These are phyloP conservation scores for Sporobolomyces roseus DNA, from an alignment of 768 basidiomycete species.

Conservation along the genomic window DNA sequence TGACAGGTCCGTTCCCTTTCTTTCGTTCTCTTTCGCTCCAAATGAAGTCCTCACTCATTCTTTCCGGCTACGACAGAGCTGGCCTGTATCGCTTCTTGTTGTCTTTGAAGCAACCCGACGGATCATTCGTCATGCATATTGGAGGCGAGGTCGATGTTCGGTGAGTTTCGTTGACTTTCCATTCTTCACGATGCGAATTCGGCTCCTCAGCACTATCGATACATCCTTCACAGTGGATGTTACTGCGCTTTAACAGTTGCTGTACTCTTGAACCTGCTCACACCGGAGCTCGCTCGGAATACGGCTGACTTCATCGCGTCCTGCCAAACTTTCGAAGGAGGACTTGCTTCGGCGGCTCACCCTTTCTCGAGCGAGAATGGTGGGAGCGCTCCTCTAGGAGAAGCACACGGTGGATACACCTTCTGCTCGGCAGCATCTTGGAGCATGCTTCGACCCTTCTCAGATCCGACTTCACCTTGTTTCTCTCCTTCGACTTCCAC, in stretches of 20 bases:
- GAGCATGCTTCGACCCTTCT: conserved; percentile 66
- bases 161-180: conserved; percentile 51
- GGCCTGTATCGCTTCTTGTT: conserved; percentile 84
- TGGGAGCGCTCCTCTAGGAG: conserved; percentile 71
- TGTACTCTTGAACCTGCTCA: conserved; percentile 75
- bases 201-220: background rate
- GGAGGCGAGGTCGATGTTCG: conserved; percentile 91
- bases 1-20: conserved; percentile 59
- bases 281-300: conserved; percentile 74
- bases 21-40: background rate
- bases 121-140: conserved; percentile 82
- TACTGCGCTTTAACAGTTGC: conserved; percentile 87
- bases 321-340: conserved; percentile 97
- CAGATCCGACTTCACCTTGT: conserved; percentile 25
- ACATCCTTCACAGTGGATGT: conserved; percentile 61
- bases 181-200: background rate
- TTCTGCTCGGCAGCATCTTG: conserved; percentile 86
- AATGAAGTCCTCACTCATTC: background rate
- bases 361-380: conserved; percentile 56
- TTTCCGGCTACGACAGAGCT: conserved; percentile 52
- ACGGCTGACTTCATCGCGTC: conserved; percentile 73
- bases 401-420: conserved; percentile 96
- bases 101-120: conserved; percentile 85
- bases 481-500: conserved; percentile 13
- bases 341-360: conserved; percentile 76